Base-by-base conservation (phyloP, 495 filamentous ascomycete genomes). In the Hypomontagnella monticulosa region DNA sequence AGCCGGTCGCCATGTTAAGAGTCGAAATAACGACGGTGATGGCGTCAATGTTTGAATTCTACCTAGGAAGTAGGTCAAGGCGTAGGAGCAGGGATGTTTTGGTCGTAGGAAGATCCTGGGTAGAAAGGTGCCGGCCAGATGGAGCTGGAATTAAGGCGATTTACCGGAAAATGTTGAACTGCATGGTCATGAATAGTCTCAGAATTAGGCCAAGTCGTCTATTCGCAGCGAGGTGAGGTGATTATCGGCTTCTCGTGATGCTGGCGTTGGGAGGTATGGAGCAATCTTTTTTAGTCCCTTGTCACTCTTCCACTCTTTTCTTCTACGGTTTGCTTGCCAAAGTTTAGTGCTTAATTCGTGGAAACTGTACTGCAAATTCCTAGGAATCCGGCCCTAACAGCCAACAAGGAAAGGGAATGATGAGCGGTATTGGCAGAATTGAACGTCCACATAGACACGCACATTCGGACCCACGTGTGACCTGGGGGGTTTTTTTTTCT, bases 121-220 rank as follows among this genome's bases (percentile, higher is more conserved):
- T 40, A 64, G 66, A 57, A 55, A 55, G 36, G 33, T 57, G 55
- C 71, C 71, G 66, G 71, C 71, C 68, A 75, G 71, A 69, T 67
- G 60, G 61, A 73, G 66, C 65, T 74, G 65, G 67, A 71, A 63
- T 61, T 57, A 72, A 56, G 69, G 68, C 65, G 67, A 57, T 70
- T 71, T 69, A 72, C 69, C 66, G 63, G 59, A 61, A 63, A 69
- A 54, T 68, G 63, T 66, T 73, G 67, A 66, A 66, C 71, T 76
- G 74, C 66, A 76, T 76, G 71, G 50, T 74, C 64, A 60, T 70
- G 47, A 44, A 61, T 52, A 33, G 57, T 61, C 38, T 62, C 19
- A 51, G 57, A 66, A 62, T 65, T 43, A 42, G 32, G 57, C 46
- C 46, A 70, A 50, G 46, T 43, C 40, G 61, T 66, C 47, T 51